Conservation (phyloP, 2,329 filamentous ascomycete genomes). For the Teratosphaeria destructans region DNA sequence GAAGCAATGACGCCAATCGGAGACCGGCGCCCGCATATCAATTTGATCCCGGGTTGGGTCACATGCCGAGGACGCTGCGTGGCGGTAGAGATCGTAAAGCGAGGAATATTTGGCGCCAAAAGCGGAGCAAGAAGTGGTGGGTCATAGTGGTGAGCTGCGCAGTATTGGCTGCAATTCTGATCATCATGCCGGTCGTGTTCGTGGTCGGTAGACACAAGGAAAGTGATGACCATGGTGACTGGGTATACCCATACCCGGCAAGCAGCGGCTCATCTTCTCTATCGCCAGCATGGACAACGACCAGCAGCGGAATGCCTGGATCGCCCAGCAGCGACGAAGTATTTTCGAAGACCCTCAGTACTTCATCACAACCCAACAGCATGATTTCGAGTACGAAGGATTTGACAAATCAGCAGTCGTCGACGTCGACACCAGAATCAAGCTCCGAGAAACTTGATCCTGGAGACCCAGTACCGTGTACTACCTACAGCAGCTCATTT, state of each 20-base stretch:
- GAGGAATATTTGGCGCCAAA: not conserved
- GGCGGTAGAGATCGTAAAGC: not conserved
- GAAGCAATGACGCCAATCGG: not conserved
- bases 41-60: not conserved
- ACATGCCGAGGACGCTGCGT: not conserved
- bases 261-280: not conserved
- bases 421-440: not conserved
- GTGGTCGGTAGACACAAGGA: not conserved
- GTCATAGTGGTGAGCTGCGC: not conserved
- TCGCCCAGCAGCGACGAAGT: not conserved
- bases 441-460: not conserved
- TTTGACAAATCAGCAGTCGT: not conserved
- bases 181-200: not conserved
- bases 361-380: not conserved
- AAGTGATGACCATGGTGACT: not conserved
- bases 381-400: not conserved
- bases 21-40: not conserved
- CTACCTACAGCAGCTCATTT: not conserved
- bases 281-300: not conserved
- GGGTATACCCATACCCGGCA: not conserved
- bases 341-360: not conserved
- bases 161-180: not conserved
- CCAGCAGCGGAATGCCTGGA: not conserved
- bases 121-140: not conserved
- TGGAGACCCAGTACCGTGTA: not conserved